Base-by-base conservation (phyloP, 345 rosid genomes). In the Citrus australasica region DNA sequence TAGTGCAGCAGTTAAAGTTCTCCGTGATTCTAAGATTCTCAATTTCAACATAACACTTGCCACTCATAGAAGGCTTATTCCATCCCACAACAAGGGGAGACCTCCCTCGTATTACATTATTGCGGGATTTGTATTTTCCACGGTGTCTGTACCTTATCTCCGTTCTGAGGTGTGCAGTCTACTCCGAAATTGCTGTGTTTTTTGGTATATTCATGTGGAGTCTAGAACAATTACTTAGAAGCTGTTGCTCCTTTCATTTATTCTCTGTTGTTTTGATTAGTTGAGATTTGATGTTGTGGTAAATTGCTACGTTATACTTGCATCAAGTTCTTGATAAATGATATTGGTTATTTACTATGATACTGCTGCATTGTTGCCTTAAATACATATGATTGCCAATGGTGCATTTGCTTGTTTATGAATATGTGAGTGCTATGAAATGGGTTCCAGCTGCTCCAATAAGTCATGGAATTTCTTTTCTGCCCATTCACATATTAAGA, bases 61-160 rank as follows among this genome's bases (percentile, higher is more conserved):
- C 4, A 82, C 90, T 19, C 95, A 88, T 72, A 86, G 83, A 74
- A 83, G 88, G 83, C 90, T 91, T 42, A 77, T 91, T 79, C 93
- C 92, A 32, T 85, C 93, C 63, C 93, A 91, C 79, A 88, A 79
- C 78, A 87, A 82, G 65, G 93, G 92, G 51, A 88, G 67, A 74
- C 88, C 91, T 62, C 95, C 95, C 67, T 86, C 93, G 0, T 91
- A 89, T 82, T 89, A 88, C 83, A 91, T 91, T 37, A 76, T 91
- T 64, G 95, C 92, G 35, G 93, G 95, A 77, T 89, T 91, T 85
- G 92, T 91, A 60, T 89, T 91, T 76, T 10, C 88, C 28, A 82
- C 86, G 3, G 89, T 91, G 51, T 88, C 92, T 71, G 93, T 89
- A 61, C 92, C 91, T 3, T 90, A 91, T 85, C 84, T 88, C 77